A percentile compares a stretch with the other conserved stretches of the same genome.
These are phyloP conservation scores for Candida tropicalis DNA, from an alignment of 1,139 yeast species.

Conservation along the genomic window DNA sequence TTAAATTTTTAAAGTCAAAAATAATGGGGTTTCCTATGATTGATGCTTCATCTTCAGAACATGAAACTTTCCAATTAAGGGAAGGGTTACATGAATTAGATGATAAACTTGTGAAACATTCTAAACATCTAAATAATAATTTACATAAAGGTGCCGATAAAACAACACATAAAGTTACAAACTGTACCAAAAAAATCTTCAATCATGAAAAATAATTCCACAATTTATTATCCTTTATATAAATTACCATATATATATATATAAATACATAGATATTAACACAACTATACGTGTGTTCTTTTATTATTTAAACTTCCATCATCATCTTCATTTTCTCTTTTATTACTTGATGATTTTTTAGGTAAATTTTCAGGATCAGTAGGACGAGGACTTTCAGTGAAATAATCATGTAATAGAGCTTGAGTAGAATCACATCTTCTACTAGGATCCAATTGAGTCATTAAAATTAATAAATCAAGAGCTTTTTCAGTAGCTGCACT, in stretches of 20 bases:
- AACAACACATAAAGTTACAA: not conserved
- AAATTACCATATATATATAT: no score
- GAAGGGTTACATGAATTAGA: not conserved
- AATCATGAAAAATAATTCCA: not conserved
- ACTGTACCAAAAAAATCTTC: not conserved
- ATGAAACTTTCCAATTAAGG: no score
- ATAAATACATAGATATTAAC: not conserved
- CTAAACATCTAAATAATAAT: not conserved
- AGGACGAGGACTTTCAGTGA: conserved; percentile 74
- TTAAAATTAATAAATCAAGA: conserved; percentile 67
- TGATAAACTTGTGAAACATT: not conserved
- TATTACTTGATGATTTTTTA: conserved; percentile 36
- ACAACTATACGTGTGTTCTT: conserved; percentile 18
- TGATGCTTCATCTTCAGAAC: not conserved
- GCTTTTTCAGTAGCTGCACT: conserved; percentile 92
- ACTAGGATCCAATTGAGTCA: conserved; percentile 81
- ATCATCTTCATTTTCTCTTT: conserved; percentile 20
- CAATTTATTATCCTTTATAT: no score
- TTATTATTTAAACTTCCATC: conserved; percentile 10
- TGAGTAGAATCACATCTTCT: conserved; percentile 66
- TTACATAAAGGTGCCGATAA: not conserved
- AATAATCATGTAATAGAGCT: conserved; percentile 70
- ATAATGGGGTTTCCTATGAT: not conserved
- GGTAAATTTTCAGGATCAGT: conserved; percentile 75
- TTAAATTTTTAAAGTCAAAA: not conserved